phyloP scores from a whole-genome alignment of 1,284 basidiomycete species.

The Rhodotorula sp. region DNA sequence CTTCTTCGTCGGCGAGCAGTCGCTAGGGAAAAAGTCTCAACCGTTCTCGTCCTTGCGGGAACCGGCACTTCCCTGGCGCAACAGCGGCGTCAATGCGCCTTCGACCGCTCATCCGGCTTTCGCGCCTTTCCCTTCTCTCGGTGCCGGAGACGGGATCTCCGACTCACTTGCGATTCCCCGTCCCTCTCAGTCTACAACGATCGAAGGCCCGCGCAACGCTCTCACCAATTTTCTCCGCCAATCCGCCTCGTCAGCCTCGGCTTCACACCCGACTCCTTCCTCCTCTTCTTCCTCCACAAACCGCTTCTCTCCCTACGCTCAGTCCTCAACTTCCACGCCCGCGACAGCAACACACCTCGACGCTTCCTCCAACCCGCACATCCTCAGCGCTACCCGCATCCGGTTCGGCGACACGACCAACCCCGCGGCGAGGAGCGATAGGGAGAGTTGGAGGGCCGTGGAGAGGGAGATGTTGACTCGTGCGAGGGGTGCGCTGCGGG shows the following conservation, averaged over 20 bases:
- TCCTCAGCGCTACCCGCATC: neutral
- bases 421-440: conserved; percentile 10
- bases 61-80: neutral
- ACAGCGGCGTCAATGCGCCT: neutral
- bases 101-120: conserved; percentile 12
- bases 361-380: neutral
- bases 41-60: conserved; percentile 1
- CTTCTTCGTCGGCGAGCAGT: conserved; percentile 28
- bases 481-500: neutral
- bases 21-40: too few species aligned
- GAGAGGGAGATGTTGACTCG: neutral
- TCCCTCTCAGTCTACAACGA: neutral
- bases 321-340: too few species aligned
- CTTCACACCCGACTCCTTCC: neutral
- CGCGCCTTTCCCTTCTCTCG: conserved; percentile 1
- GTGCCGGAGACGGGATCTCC: neutral
- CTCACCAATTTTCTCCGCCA: neutral
- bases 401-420: neutral
- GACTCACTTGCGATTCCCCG: conserved; percentile 6
- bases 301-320: too few species aligned
- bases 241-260: neutral
- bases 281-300: neutral
- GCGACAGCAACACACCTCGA: too few species aligned
- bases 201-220: neutral
- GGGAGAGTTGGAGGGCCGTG: conserved; percentile 14